Percentiles rank a stretch among this genome's conserved stretches.
Evolutionary conservation across 192 early-diverging fungal genomes (phyloP).

Genomic region (Rhizophagus prolifer): DNA sequence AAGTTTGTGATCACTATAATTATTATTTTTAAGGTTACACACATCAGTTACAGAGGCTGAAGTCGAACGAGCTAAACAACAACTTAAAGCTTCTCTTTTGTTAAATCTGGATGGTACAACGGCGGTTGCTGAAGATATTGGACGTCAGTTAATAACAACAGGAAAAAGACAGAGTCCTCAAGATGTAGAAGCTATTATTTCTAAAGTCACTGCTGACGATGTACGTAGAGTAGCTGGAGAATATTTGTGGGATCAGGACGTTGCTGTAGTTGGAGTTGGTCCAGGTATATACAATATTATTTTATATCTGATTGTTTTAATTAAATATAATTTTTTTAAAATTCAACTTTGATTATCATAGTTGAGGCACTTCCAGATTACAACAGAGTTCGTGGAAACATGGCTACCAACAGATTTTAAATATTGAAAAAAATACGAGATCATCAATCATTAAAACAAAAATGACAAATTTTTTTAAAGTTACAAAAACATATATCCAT

Average conservation of each 20-base stretch:
- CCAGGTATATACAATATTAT: conserved; percentile 36
- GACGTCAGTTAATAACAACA: conserved; percentile 90
- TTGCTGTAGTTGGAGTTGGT: conserved; percentile 77
- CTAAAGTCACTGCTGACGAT: conserved; percentile 79
- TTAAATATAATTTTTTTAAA: neutral
- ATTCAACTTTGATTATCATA: neutral
- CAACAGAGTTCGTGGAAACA: conserved; percentile 81
- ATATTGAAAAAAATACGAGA: neutral
- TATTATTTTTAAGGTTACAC: conserved; percentile 68
- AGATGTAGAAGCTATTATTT: conserved; percentile 85
- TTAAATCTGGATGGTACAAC: conserved; percentile 92
- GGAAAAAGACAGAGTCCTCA: conserved; percentile 88
- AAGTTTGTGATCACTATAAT: neutral
- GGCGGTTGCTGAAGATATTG: conserved; percentile 96
- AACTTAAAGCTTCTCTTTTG: conserved; percentile 93
- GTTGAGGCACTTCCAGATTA: conserved; percentile 90
- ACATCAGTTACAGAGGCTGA: conserved; percentile 83
- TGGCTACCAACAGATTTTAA: conserved; percentile 78
- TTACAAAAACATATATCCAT: too few species aligned
- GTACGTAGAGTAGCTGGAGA: conserved; percentile 84
- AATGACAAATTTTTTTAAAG: too few species aligned
- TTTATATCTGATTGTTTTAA: neutral
- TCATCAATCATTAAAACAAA: too few species aligned
- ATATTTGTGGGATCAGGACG: conserved; percentile 90
- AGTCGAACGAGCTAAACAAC: conserved; percentile 97